These are phyloP conservation scores for Bryopsis sp. DNA, from an alignment of 139 green algal genomes.

Conservation along the genomic window DNA sequence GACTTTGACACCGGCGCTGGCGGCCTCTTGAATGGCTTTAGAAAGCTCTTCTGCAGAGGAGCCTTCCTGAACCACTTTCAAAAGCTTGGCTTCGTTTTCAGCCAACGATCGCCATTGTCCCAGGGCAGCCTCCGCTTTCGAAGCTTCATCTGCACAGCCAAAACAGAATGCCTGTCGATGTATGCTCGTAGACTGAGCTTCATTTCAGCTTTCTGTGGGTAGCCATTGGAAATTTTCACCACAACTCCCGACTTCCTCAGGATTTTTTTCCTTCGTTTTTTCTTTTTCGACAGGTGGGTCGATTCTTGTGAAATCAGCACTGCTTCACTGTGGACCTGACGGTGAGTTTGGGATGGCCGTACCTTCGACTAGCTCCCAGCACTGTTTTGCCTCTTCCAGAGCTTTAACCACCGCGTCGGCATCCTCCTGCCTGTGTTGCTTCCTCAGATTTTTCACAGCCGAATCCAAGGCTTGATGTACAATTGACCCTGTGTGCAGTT, in stretches of 20 bases:
- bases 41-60: conserved; percentile 27
- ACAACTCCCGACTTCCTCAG: too few relatives aligned
- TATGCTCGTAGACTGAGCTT: not conserved
- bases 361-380: not conserved
- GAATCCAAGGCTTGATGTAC: conserved; percentile 34
- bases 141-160: conserved; percentile 28
- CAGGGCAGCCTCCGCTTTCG: conserved; percentile 36
- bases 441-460: conserved; percentile 34
- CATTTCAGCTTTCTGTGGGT: too few relatives aligned
- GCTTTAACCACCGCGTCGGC: conserved; percentile 39
- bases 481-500: conserved; percentile 36
- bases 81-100: conserved; percentile 49
- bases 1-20: conserved; percentile 56
- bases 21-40: conserved; percentile 52
- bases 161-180: not conserved
- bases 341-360: not conserved
- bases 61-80: conserved; percentile 34
- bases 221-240: too few relatives aligned
- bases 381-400: conserved; percentile 17
- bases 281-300: too few relatives aligned
- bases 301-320: too few relatives aligned
- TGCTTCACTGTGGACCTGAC: not conserved
- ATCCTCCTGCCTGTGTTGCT: conserved; percentile 29
- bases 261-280: too few relatives aligned
- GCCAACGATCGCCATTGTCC: conserved; percentile 38